Evolutionary conservation across 805 yeast genomes (phyloP), one percentile per base, ranked within the genome.

Genomic region (Metschnikowia picachoensis): DNA sequence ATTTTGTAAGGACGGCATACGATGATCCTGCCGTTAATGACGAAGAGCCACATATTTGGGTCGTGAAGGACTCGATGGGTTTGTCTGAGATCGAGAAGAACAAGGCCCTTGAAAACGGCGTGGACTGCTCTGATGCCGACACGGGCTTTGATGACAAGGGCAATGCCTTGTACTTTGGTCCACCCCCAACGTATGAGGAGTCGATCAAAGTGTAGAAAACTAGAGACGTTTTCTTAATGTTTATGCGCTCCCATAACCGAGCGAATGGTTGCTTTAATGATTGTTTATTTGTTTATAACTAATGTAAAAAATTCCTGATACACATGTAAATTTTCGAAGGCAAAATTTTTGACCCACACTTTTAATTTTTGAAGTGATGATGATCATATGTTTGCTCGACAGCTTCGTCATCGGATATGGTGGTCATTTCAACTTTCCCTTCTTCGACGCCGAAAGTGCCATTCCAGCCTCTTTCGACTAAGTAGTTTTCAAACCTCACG

Each of bases 121-220:
- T 83, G 20, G 72, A 73, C 48, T 82, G 82, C 7, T 66, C 73
- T 35, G 83, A 85, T 58, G 80, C 70, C 14, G 72, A 78, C 54
- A 82, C 94, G 6, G 61, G 65, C 5, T 76, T 72, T 50, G 74
- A 80, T 53, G 88, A 80, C 37, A 79, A 82, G 68, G 83, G 81
- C 36, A 70, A 70, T 43, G 64, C 77, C 16, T 62, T 60, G 7
- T 82, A 73, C 55, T 69, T 77, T 27, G 87, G 85, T 34, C 78
- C 80, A 43, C 94, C 94, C 41, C 94, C 94, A 4, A 78, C 78
- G 40, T 85, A 79, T 60, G 83, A 79, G 56, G 77, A 72, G 54
- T 71, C 73, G 32, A 59, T 75, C 48, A 71, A 64, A 49, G 60
- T 66, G 31, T 73, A 60, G 45, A 20, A 8, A 8, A 3, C 20